These are phyloP conservation scores for Marsdenia floribunda DNA, from an alignment of 257 asterid genomes.

Conservation along the genomic window DNA sequence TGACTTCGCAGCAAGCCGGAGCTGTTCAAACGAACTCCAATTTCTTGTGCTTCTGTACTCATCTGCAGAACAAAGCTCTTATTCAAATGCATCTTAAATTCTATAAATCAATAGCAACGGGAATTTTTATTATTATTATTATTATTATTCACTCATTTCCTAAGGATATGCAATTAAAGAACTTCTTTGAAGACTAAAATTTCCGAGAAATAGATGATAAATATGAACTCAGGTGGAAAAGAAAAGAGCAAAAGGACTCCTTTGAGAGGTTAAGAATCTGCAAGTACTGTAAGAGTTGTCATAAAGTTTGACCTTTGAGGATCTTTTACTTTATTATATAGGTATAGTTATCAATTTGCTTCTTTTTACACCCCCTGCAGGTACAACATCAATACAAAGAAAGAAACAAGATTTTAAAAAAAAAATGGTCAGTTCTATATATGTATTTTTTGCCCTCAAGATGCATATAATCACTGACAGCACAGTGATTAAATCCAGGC, in stretches of 20 bases:
- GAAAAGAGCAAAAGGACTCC: background rate
- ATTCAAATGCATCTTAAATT: conserved; percentile 6
- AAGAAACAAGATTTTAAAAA: background rate
- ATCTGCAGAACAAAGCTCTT: conserved; percentile 37
- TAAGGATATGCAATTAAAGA: background rate
- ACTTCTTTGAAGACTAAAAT: background rate
- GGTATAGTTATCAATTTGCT: background rate
- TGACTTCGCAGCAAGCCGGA: conserved; percentile 71
- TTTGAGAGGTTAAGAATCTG: background rate
- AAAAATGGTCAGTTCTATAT: background rate
- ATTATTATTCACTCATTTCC: background rate
- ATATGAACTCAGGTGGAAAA: background rate
- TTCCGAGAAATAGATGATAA: background rate
- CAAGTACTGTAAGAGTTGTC: background rate
- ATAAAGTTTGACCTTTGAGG: background rate
- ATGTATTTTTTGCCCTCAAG: background rate
- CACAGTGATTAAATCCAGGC: background rate
- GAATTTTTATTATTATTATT: background rate
- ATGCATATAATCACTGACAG: background rate
- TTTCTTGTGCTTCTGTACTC: conserved; percentile 55
- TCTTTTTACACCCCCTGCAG: background rate
- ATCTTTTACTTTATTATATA: background rate
- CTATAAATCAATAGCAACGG: background rate
- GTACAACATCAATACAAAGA: background rate
- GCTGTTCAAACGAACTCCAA: conserved; percentile 57